These are phyloP conservation scores for Perkinsus chesapeaki DNA, from an alignment of 169 alveolate genomes.

Conservation along the genomic window DNA sequence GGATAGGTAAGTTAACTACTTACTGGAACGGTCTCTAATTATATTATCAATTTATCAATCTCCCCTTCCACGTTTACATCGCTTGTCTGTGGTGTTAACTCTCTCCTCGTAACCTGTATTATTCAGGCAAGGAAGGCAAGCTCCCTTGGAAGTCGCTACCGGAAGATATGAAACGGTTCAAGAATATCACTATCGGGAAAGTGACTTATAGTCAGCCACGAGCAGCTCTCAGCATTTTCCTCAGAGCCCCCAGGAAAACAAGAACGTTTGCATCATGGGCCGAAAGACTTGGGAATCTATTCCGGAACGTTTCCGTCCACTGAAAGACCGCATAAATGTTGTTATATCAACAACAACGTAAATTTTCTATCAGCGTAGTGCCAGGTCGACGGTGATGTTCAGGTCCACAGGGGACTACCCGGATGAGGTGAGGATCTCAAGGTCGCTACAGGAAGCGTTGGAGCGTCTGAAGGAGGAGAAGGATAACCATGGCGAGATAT, in stretches of 20 bases:
- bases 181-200: constrained; percentile 49
- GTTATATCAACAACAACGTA: constrained; percentile 63
- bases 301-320: constrained; percentile 69
- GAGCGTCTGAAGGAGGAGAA: constrained; percentile 21
- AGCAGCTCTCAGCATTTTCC: neutral
- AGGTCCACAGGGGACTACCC: constrained; percentile 22
- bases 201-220: neutral
- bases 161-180: constrained; percentile 69
- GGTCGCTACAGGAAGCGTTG: constrained; percentile 44
- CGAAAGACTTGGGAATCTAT: constrained; percentile 88
- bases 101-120: too few relatives aligned
- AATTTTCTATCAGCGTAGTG: neutral
- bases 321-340: constrained; percentile 71
- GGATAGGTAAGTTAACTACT: neutral
- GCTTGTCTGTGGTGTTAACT: too few relatives aligned
- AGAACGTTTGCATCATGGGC: constrained; percentile 90
- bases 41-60: neutral
- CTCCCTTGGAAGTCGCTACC: constrained; percentile 82
- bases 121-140: constrained; percentile 62
- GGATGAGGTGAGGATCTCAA: constrained; percentile 38
- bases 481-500: constrained; percentile 39
- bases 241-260: constrained; percentile 17
- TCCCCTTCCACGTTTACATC: too few relatives aligned
- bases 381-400: neutral
- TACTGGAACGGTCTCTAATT: neutral